Conservation (phyloP, 108 stramenopile species). For the Seminavis robusta region DNA sequence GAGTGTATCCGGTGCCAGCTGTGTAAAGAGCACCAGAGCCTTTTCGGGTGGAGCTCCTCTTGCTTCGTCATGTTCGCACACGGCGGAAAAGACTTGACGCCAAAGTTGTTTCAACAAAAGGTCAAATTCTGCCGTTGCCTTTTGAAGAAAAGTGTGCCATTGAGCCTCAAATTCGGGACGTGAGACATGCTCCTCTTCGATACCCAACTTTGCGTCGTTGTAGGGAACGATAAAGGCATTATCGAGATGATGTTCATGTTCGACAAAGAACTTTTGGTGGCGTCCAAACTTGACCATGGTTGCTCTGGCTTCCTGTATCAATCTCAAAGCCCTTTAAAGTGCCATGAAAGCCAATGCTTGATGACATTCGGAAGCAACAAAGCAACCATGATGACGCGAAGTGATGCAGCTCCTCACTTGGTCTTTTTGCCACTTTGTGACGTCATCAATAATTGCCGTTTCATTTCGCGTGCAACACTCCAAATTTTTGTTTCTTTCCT, state of each 20-base stretch:
- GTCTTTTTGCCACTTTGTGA: too few species aligned
- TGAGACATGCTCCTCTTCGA: slow-evolving; percentile 6
- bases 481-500: too few species aligned
- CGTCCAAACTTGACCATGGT: slow-evolving; percentile 74
- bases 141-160: slow-evolving; percentile 44
- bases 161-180: slow-evolving; percentile 27
- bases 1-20: slow-evolving; percentile 27
- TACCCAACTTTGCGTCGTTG: slow-evolving; percentile 49
- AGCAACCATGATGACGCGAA: too few species aligned
- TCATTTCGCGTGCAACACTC: too few species aligned
- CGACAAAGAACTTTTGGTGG: slow-evolving; percentile 50
- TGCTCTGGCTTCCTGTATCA: not conserved
- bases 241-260: slow-evolving; percentile 28
- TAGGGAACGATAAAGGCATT: slow-evolving; percentile 57
- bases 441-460: too few species aligned
- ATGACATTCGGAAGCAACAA: too few species aligned
- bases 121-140: slow-evolving; percentile 46
- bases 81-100: slow-evolving; percentile 37
- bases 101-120: slow-evolving; percentile 44
- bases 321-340: not conserved
- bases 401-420: too few species aligned
- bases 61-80: slow-evolving; percentile 22
- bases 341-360: too few species aligned
- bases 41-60: slow-evolving; percentile 62
- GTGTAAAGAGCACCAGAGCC: slow-evolving; percentile 48